These are phyloP conservation scores for Lentinula boryana DNA, from an alignment of 768 basidiomycete genomes.

Conservation along the genomic window DNA sequence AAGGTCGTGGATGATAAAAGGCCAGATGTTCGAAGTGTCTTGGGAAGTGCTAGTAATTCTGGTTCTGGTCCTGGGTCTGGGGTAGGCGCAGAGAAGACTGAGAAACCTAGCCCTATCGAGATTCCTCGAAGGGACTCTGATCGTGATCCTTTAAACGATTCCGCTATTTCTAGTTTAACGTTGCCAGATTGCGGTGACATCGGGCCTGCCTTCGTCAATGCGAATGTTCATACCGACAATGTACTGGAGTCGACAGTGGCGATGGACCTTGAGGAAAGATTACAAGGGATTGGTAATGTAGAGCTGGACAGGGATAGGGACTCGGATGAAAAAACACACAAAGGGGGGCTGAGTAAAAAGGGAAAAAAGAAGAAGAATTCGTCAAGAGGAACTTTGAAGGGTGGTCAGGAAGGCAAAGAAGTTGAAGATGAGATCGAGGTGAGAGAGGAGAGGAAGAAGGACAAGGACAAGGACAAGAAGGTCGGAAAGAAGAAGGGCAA, in stretches of 20 bases:
- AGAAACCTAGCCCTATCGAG: constrained; percentile 22
- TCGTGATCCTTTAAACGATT: constrained; percentile 38
- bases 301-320: constrained; percentile 22
- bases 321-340: constrained; percentile 30
- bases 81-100: constrained; percentile 11
- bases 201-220: constrained; percentile 10
- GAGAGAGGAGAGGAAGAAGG: constrained; percentile 12
- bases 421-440: constrained; percentile 13
- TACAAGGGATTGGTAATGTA: constrained; percentile 10
- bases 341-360: background rate
- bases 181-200: constrained; percentile 29
- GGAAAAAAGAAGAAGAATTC: constrained; percentile 14
- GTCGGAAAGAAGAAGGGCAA: constrained; percentile 20
- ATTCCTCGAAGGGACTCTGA: constrained; percentile 25
- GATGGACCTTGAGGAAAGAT: constrained; percentile 9
- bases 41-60: constrained; percentile 6
- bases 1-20: constrained; percentile 27
- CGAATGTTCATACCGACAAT: background rate
- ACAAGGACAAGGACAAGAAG: constrained; percentile 20
- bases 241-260: background rate
- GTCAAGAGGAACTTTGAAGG: constrained; percentile 5
- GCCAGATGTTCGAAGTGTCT: constrained; percentile 27
- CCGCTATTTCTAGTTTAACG: constrained; percentile 51
- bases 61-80: background rate
- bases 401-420: constrained; percentile 16